Evolutionary conservation across 1,284 basidiomycete genomes (phyloP), one percentile per base, ranked within the genome.

Genomic region (Apiotrichum montevideense): DNA sequence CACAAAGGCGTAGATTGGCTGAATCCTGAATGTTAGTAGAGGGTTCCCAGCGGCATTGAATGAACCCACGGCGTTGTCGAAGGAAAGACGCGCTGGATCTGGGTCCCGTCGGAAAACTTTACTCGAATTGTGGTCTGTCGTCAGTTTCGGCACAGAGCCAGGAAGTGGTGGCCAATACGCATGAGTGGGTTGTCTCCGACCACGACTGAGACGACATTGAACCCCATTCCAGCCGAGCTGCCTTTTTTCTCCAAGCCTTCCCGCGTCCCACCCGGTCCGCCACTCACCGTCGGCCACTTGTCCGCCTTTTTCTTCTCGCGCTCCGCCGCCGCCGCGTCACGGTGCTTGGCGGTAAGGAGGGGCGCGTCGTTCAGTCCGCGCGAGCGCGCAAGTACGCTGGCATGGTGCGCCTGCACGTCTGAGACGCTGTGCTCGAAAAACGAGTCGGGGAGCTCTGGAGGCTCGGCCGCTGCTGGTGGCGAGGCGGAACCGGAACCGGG

Each of bases 1-100:
- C 4, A 77, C 73, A 51, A 77, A 77, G 3, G 65, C 68, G 56
- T 77, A 77, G 1, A 77, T 72, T 0, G 72, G 70, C 56, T 75
- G 74, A 40, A 77, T 76, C 8, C 73, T 76, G 52, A 37, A 39
- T 4, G 51, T 62, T 9, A 56, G 48, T 45, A 43, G 41, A 15
- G 41, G 11, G n/a, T 15, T 14, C 41, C 10, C 3, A 4, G 14
- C 4, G 37, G 8, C 37, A 14, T 42, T 6, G 3, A 42, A 7
- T 9, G 6, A 7, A 61, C 73, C 64, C 55, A 73, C 73, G 69
- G 66, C 14, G 64, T 66, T 8, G 66, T 56, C 15, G 71, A 73
- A 7, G 73, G 71, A 58, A 76, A 76, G 1, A 59, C 54, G 46
- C 66, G 69, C 56, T 76, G 72, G 8, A 76, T 69, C 54, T 73